Evolutionary conservation across 2,329 filamentous ascomycete species (phyloP).

Genomic region (Curvularia eragrostidis): DNA sequence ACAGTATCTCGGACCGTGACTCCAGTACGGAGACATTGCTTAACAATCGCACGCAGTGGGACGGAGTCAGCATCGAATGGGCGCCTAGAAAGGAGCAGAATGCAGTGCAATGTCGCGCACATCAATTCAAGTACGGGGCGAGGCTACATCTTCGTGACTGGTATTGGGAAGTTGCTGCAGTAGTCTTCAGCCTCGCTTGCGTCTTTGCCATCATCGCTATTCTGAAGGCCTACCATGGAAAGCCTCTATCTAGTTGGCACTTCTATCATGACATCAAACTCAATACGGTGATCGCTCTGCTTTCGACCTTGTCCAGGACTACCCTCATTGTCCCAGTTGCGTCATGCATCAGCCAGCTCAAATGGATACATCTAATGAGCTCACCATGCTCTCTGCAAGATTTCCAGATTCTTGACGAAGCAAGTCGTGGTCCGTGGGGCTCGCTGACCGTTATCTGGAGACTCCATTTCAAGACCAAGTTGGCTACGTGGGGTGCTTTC

Average conservation of each 20-base stretch:
- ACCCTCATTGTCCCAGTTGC: slow-evolving; percentile 37
- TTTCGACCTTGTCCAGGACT: slow-evolving; percentile 29
- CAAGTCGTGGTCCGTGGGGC: slow-evolving; percentile 35
- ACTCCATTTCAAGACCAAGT: slow-evolving; percentile 5
- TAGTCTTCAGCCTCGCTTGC: slow-evolving; percentile 8
- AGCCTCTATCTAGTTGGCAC: slow-evolving; percentile 11
- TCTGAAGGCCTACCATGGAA: slow-evolving; percentile 8
- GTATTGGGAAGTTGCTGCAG: slow-evolving; percentile 19
- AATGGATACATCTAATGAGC: slow-evolving; percentile 34
- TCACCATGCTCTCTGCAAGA: slow-evolving; percentile 24
- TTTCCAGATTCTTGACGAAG: slow-evolving; percentile 36
- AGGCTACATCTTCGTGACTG: slow-evolving; percentile 7
- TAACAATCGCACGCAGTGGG: not conserved
- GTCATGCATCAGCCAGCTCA: slow-evolving; percentile 40
- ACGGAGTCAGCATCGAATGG: not conserved
- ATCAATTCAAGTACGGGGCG: not conserved
- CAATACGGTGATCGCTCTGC: slow-evolving; percentile 16
- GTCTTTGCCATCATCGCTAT: slow-evolving; percentile 7
- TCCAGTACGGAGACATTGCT: not conserved
- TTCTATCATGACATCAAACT: slow-evolving; percentile 1
- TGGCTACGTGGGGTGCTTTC: slow-evolving; percentile 6
- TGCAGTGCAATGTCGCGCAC: not conserved
- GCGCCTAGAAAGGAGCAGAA: not conserved
- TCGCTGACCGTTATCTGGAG: slow-evolving; percentile 8
- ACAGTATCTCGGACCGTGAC: not conserved